A percentile compares a stretch with the other conserved stretches of the same genome.
These are phyloP conservation scores for Albizia julibrissin DNA, from an alignment of 306 rosid species.

Conservation along the genomic window DNA sequence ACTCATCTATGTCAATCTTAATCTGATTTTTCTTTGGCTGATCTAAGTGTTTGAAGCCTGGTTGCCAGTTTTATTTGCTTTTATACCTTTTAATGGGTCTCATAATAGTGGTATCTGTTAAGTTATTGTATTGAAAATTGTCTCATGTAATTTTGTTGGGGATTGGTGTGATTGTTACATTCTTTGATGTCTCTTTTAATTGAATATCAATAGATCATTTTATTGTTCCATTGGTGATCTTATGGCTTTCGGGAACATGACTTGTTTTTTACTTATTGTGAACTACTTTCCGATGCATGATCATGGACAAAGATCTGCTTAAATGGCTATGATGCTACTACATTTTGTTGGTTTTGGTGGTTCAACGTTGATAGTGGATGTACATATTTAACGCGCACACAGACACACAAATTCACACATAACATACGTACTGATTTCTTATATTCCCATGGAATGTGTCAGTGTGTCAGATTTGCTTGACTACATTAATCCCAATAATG, in stretches of 20 bases:
- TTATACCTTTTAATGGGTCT: slow-evolving; percentile 15
- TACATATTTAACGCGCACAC: neutral
- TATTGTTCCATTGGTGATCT: slow-evolving; percentile 29
- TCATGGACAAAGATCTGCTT: neutral
- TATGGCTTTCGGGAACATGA: neutral
- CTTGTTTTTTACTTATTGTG: neutral
- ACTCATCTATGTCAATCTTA: slow-evolving; percentile 25
- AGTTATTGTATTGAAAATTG: slow-evolving; percentile 18
- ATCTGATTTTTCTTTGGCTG: slow-evolving; percentile 12
- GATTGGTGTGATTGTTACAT: slow-evolving; percentile 2
- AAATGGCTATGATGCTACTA: slow-evolving; percentile 9
- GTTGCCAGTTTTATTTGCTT: slow-evolving; percentile 5
- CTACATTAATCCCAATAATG: slow-evolving; percentile 85
- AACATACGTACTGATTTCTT: slow-evolving; percentile 19
- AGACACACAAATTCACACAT: neutral
- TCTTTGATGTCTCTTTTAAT: slow-evolving; percentile 20
- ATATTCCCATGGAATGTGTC: slow-evolving; percentile 39
- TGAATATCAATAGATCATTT: slow-evolving; percentile 13
- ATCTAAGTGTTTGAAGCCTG: slow-evolving; percentile 23
- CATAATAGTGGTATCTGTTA: neutral
- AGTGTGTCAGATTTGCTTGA: slow-evolving; percentile 98
- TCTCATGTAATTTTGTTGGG: slow-evolving; percentile 9
- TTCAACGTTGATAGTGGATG: slow-evolving; percentile 14
- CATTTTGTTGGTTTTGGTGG: neutral
- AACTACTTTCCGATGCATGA: neutral